Evolutionary conservation across 768 basidiomycete species (phyloP).

Genomic region (Plicaturopsis crispa): DNA sequence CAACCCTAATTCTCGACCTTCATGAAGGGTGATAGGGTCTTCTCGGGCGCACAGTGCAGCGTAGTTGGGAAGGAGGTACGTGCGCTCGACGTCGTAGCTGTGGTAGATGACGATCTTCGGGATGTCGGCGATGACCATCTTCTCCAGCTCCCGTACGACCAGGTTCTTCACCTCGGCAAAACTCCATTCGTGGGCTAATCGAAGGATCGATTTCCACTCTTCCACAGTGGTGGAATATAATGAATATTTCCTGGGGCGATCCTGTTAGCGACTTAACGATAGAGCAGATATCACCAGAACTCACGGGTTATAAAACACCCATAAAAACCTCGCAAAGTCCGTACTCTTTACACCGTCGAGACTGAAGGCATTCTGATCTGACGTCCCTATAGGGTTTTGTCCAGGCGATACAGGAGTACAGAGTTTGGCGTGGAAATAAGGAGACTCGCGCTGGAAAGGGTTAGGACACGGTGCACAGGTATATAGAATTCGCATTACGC

Average conservation of each 20-base stretch:
- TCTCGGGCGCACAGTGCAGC: conserved; percentile 42
- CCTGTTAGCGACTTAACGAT: neutral
- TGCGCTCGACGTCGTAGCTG: conserved; percentile 36
- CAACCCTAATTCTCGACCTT: conserved; percentile 49
- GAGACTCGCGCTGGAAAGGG: conserved; percentile 56
- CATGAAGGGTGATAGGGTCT: conserved; percentile 42
- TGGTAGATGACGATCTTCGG: conserved; percentile 55
- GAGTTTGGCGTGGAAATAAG: conserved; percentile 33
- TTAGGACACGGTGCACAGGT: too few relatives aligned
- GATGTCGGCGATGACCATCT: conserved; percentile 31
- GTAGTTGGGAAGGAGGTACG: conserved; percentile 45
- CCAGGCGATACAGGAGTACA: conserved; percentile 22
- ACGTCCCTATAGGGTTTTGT: conserved; percentile 24
- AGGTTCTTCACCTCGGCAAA: conserved; percentile 43
- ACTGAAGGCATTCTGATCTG: conserved; percentile 33
- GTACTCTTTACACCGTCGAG: conserved; percentile 27
- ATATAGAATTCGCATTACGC: too few relatives aligned
- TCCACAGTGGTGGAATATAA: conserved; percentile 40
- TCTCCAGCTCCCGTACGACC: conserved; percentile 49
- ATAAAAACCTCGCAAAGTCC: conserved; percentile 40
- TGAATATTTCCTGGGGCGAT: conserved; percentile 41
- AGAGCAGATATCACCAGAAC: conserved; percentile 8
- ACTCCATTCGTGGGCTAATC: conserved; percentile 45
- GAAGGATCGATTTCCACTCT: conserved; percentile 49
- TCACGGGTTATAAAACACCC: conserved; percentile 53